phyloP scores from a whole-genome alignment of 148 eudicot species.

The Rhododendron griersonianum region DNA sequence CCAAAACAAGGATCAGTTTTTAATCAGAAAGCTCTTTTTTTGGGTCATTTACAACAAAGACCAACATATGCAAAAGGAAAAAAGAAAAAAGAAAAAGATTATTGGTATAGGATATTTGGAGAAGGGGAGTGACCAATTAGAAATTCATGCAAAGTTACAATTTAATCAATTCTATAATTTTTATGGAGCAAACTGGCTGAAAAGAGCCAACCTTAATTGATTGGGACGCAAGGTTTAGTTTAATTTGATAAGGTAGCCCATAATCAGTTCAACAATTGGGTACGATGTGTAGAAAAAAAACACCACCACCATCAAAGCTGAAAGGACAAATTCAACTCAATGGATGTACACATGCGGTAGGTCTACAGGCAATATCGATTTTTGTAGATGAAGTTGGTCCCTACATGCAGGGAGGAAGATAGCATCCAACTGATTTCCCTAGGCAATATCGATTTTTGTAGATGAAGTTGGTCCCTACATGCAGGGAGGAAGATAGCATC shows the following conservation, averaged over 20 bases:
- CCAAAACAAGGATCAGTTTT: background rate
- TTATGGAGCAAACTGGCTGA: background rate
- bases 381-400: background rate
- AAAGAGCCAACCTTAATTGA: background rate
- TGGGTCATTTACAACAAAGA: background rate
- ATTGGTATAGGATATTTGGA: background rate
- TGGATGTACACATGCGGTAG: background rate
- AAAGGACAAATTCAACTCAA: background rate
- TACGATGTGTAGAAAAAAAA: background rate
- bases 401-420: background rate
- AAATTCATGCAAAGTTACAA: no score
- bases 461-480: background rate
- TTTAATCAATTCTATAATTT: background rate
- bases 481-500: background rate
- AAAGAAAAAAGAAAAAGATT: background rate
- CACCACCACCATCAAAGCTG: background rate
- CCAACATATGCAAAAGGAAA: background rate
- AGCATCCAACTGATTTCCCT: background rate
- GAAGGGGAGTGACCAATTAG: background rate
- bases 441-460: background rate
- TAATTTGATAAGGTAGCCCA: background rate
- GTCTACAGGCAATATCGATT: background rate
- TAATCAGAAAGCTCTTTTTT: background rate
- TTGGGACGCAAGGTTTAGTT: background rate
- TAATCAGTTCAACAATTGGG: background rate